Evolutionary conservation across 306 rosid species (phyloP).

Genomic region (Luffa aegyptiaca): DNA sequence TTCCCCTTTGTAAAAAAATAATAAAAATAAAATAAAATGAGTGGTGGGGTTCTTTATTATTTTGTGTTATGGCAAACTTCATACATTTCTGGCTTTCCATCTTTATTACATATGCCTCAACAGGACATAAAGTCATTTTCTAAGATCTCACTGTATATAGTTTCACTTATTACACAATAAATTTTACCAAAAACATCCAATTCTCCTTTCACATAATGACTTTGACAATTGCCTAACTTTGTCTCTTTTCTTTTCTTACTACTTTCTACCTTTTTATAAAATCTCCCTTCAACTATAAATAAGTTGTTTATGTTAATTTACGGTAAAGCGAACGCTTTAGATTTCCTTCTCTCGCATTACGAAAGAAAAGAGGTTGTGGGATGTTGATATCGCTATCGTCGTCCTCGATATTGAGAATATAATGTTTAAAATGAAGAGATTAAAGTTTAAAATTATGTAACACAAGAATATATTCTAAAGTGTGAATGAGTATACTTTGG

Average conservation of each 20-base stretch:
- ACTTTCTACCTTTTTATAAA: background rate
- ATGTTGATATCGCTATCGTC: background rate
- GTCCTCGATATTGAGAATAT: background rate
- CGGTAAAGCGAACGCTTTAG: background rate
- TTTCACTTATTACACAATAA: background rate
- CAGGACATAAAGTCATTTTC: background rate
- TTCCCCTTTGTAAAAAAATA: background rate
- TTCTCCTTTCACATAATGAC: background rate
- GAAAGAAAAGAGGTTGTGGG: background rate
- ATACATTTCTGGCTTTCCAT: background rate
- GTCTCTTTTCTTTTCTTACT: background rate
- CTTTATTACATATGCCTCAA: background rate
- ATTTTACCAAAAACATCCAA: background rate
- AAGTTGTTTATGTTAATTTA: background rate
- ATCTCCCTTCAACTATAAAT: background rate
- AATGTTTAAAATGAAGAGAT: background rate
- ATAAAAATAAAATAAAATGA: background rate
- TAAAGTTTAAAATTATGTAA: background rate
- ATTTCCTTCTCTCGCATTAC: background rate
- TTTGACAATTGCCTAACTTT: constrained; percentile 2
- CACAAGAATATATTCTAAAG: background rate
- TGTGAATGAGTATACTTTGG: background rate
- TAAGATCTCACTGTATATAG: background rate
- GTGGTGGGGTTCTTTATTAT: background rate
- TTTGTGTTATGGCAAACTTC: background rate